A percentile compares a stretch with the other conserved stretches of the same genome.
Evolutionary conservation across 2,329 filamentous ascomycete genomes (phyloP).

Genomic region (Atkinsonella hypoxylon): DNA sequence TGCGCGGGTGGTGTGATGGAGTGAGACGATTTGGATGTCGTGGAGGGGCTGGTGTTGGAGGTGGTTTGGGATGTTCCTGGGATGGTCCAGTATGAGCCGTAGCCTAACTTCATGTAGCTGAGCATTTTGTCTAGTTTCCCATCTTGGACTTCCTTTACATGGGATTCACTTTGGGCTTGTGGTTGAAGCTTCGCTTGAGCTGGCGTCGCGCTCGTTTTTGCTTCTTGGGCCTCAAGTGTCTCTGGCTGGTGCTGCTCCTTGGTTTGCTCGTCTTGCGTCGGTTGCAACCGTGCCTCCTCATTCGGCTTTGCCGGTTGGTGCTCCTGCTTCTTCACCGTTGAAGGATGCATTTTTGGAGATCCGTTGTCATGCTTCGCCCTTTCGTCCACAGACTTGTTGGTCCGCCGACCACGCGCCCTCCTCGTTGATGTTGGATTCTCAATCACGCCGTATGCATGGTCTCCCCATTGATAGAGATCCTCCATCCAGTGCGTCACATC

Average conservation of each 20-base stretch:
- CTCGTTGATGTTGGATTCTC: constrained; percentile 64
- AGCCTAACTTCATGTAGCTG: constrained; percentile 54
- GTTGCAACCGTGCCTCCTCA: not conserved
- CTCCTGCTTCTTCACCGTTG: not conserved
- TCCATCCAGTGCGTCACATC: constrained; percentile 79
- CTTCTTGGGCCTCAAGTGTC: not conserved
- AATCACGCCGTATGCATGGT: constrained; percentile 71
- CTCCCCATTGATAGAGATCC: constrained; percentile 72
- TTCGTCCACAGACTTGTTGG: constrained; percentile 7
- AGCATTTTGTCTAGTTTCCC: constrained; percentile 43
- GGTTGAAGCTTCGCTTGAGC: not conserved
- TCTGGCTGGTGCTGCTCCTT: not conserved
- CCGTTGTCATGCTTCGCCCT: not conserved
- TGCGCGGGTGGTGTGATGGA: not conserved
- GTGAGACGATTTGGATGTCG: constrained; percentile 1
- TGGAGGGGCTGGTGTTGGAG: constrained; percentile 7
- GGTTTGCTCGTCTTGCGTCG: not conserved
- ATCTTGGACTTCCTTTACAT: constrained; percentile 15
- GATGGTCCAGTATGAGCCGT: constrained; percentile 54
- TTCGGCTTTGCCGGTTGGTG: not conserved
- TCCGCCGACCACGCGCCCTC: constrained; percentile 29
- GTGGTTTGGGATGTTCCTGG: constrained; percentile 14
- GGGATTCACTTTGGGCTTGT: not conserved
- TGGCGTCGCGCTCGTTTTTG: not conserved
- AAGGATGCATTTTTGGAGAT: not conserved